Evolutionary conservation across 2,329 filamentous ascomycete species (phyloP), one percentile per base, ranked within the genome.

Genomic region (Neofusicoccum umdonicola): DNA sequence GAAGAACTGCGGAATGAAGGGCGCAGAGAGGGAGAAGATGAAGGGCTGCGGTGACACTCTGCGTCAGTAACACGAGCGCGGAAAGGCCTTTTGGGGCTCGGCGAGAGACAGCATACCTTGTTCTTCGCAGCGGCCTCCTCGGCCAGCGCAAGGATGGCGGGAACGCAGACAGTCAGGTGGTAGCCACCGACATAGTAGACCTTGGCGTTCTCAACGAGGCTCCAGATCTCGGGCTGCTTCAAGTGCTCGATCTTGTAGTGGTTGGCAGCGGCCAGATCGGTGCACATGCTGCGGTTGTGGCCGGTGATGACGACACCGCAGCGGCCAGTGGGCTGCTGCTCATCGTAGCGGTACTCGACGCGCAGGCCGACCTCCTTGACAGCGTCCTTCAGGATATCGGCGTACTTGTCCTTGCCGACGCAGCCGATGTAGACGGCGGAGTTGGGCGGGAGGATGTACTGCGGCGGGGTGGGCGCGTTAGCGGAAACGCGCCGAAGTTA

Each of bases 1-100:
- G 90, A 98, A 99, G 86, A 97, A 97, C 77, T 96, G 90, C 44
- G 90, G 84, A 74, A 99, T 97, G 84, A 99, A 99, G 66, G 95
- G 95, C 7, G 95, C 95, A 60, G 92, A 95, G 67, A 99, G 87
- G 71, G 93, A 96, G 71, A 99, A 88, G 72, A 93, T 87, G 79
- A 98, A 96, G 67, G 85, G 76, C 85, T 86, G 66, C 17, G 27
- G 9, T 6, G 9, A 6, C 11, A 9, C 27, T 31, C 27, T 31
- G 27, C 5, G 37, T 31, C 47, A 42, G 19, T 41, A 3, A 19
- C 13, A 15, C 11, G 6, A 5, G 3, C 12, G 1, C 4, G 4
- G 12, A 96, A 93, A 66, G 84, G 75, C 82, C 80, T 66, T 15
- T 4, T 17, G 50, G 31, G 31, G 70, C 74, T 63, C 72, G 9